Percentiles rank a stretch among this genome's conserved stretches.
Conservation (phyloP, 1,139 yeast genomes). For the Zygoascus meyerae region DNA sequence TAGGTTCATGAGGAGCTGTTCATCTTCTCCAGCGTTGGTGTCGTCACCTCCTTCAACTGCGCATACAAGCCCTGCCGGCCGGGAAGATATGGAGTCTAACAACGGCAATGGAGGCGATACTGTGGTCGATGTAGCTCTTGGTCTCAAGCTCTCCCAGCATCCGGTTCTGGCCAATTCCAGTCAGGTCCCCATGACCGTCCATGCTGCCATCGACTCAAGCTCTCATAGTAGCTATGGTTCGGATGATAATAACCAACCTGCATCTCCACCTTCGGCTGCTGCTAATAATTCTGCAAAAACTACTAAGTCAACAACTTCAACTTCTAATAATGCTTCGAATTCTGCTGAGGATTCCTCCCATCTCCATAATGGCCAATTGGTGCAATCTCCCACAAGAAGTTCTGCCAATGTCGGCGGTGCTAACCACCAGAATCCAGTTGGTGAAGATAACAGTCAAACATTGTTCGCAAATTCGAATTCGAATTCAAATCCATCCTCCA, state of each 20-base stretch:
- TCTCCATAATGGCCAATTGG: too few species aligned
- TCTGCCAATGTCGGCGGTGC: too few species aligned
- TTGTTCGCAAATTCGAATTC: too few species aligned
- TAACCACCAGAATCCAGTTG: too few species aligned
- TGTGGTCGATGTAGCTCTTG: neutral
- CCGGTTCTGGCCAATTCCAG: neutral
- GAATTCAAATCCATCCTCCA: neutral
- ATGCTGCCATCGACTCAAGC: slow-evolving; percentile 1
- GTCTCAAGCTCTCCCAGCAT: too few species aligned
- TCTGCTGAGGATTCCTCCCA: too few species aligned
- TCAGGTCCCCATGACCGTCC: slow-evolving; percentile 2
- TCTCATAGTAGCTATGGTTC: slow-evolving; percentile 5
- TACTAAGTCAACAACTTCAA: slow-evolving; percentile 3
- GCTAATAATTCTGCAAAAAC: too few species aligned
- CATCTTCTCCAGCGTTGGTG: slow-evolving; percentile 8
- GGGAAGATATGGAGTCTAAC: slow-evolving; percentile 2
- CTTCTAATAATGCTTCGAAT: neutral
- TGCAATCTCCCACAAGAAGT: too few species aligned
- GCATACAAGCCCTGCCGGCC: slow-evolving; percentile 11
- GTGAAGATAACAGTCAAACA: too few species aligned
- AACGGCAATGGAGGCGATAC: neutral
- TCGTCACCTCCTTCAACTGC: slow-evolving; percentile 14
- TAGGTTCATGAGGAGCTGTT: slow-evolving; percentile 1
- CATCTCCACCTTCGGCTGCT: neutral
- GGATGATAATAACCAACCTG: neutral